phyloP scores from a whole-genome alignment of 805 yeast species.

The Kuraishia ogatae region DNA sequence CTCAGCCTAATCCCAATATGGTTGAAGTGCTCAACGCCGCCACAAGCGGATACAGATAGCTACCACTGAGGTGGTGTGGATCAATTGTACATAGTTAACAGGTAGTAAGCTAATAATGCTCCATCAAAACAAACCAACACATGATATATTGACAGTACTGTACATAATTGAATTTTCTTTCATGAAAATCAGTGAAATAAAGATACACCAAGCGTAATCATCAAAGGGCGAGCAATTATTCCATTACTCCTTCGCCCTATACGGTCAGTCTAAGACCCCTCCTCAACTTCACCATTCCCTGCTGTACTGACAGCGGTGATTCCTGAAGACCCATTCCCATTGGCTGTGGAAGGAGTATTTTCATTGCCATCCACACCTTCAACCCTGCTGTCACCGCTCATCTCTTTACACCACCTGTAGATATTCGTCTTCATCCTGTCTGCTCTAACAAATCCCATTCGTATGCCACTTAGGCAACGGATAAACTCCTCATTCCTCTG shows the following conservation, averaged over 20 bases:
- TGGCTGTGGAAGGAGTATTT: not conserved
- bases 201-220: too few relatives aligned
- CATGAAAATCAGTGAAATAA: too few relatives aligned
- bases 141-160: too few relatives aligned
- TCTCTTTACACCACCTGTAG: slow-evolving; percentile 79
- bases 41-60: slow-evolving; percentile 4
- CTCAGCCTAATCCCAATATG: slow-evolving; percentile 14
- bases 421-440: slow-evolving; percentile 65
- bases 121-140: too few relatives aligned
- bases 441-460: slow-evolving; percentile 72
- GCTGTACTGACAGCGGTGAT: not conserved
- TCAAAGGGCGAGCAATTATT: too few relatives aligned
- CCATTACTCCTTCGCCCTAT: too few relatives aligned
- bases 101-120: too few relatives aligned
- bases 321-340: not conserved
- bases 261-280: not conserved
- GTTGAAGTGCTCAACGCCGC: slow-evolving; percentile 29
- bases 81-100: not conserved
- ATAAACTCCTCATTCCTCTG: slow-evolving; percentile 85
- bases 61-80: too few relatives aligned
- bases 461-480: slow-evolving; percentile 61
- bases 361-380: slow-evolving; percentile 15
- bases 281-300: not conserved
- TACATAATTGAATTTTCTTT: too few relatives aligned
- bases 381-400: slow-evolving; percentile 45